A percentile compares a stretch with the other conserved stretches of the same genome.
These are phyloP conservation scores for Colletotrichum sp. DNA, from an alignment of 2,329 filamentous ascomycete species.

Conservation along the genomic window DNA sequence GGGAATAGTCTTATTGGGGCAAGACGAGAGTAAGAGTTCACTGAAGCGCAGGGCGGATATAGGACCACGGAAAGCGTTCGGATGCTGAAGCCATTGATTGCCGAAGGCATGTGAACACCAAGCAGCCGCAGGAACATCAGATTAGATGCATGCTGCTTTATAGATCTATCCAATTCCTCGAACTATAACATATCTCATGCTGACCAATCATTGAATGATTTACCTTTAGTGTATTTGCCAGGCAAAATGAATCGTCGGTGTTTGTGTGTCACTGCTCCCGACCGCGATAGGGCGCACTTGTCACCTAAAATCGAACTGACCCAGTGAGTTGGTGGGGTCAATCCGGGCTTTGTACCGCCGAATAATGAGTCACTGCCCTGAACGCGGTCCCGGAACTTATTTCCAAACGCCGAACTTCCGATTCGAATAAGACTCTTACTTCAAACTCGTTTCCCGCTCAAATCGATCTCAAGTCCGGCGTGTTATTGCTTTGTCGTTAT, in stretches of 20 bases:
- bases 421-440: not conserved
- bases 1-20: not conserved
- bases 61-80: not conserved
- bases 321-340: not conserved
- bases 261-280: not conserved
- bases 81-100: not conserved
- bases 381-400: not conserved
- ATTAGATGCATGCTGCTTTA: not conserved
- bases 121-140: not conserved
- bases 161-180: not conserved
- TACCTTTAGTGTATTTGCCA: not conserved
- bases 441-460: not conserved
- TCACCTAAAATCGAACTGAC: not conserved
- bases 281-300: not conserved
- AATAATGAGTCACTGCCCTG: not conserved
- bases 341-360: not conserved
- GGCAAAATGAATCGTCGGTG: not conserved
- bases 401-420: not conserved
- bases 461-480: not conserved
- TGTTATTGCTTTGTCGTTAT: slow-evolving; percentile 2
- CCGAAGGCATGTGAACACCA: not conserved
- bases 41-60: not conserved
- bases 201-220: not conserved
- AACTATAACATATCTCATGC: not conserved
- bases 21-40: not conserved